Conservation (phyloP, 164 flowering plant genomes). For the Aristolochia contorta region DNA sequence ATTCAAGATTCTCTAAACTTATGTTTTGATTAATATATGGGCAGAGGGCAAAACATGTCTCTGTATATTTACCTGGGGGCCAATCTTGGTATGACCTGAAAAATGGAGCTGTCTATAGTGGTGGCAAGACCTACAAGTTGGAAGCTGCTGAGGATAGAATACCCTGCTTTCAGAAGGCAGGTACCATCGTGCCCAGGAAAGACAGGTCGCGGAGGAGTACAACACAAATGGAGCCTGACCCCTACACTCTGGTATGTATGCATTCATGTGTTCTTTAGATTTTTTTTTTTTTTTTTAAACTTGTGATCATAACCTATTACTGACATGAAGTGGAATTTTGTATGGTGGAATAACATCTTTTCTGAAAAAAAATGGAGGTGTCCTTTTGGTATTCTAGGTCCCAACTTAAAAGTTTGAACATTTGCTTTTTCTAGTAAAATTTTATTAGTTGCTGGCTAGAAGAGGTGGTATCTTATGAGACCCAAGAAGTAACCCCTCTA, state of each 20-base stretch:
- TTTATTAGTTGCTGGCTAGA: too few relatives aligned
- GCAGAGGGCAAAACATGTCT: slow-evolving; percentile 67
- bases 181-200: slow-evolving; percentile 86
- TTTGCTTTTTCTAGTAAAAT: too few relatives aligned
- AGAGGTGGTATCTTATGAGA: too few relatives aligned
- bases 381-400: too few relatives aligned
- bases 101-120: slow-evolving; percentile 60
- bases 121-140: slow-evolving; percentile 63
- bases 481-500: too few relatives aligned
- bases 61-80: slow-evolving; percentile 81
- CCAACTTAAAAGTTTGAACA: too few relatives aligned
- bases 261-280: too few relatives aligned
- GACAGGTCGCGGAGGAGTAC: slow-evolving; percentile 90
- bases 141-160: slow-evolving; percentile 64
- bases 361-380: too few relatives aligned
- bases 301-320: too few relatives aligned
- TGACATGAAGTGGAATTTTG: too few relatives aligned
- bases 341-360: too few relatives aligned
- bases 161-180: slow-evolving; percentile 88
- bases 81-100: slow-evolving; percentile 84
- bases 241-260: slow-evolving; percentile 85
- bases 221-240: slow-evolving; percentile 91
- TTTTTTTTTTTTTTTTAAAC: too few relatives aligned
- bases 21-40: neutral
- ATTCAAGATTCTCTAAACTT: neutral